A percentile compares a stretch with the other conserved stretches of the same genome.
Conservation (phyloP, 352 stramenopile genomes). For the Globisporangium mamillatum region DNA sequence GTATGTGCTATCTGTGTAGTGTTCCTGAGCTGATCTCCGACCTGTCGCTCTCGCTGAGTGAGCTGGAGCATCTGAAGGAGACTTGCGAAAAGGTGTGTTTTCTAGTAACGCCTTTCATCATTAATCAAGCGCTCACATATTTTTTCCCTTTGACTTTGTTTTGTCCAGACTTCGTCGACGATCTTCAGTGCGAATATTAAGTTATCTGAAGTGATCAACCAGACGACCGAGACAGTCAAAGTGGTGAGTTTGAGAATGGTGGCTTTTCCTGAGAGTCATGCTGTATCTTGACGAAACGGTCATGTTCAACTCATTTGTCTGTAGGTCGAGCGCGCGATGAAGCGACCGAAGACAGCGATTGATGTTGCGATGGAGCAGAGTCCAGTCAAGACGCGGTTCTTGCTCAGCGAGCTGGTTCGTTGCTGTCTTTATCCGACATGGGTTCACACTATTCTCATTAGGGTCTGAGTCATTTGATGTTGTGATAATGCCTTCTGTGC, state of each 20-base stretch:
- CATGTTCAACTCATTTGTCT: neutral
- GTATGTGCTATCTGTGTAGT: slow-evolving; percentile 13
- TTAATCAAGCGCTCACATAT: neutral
- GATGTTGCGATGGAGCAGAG: slow-evolving; percentile 76
- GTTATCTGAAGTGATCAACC: slow-evolving; percentile 48
- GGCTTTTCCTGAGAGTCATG: neutral
- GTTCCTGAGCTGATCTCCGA: slow-evolving; percentile 27
- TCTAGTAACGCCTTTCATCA: neutral
- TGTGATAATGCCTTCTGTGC: neutral
- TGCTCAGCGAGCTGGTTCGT: slow-evolving; percentile 42
- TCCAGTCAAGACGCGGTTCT: slow-evolving; percentile 43
- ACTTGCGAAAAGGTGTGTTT: slow-evolving; percentile 48
- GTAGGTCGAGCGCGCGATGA: slow-evolving; percentile 71
- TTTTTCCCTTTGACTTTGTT: too few relatives aligned
- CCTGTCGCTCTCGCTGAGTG: slow-evolving; percentile 35
- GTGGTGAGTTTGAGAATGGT: slow-evolving; percentile 36
- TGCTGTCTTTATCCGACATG: neutral
- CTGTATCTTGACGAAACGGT: neutral
- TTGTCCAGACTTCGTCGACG: slow-evolving; percentile 44
- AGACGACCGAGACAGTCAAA: slow-evolving; percentile 66
- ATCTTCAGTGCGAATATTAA: slow-evolving; percentile 54
- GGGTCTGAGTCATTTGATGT: neutral
- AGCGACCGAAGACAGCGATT: slow-evolving; percentile 67
- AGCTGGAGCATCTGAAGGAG: slow-evolving; percentile 48
- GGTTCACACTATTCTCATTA: neutral